These are phyloP conservation scores for Penicillium sp. DNA, from an alignment of 2,329 filamentous ascomycete species.

Conservation along the genomic window DNA sequence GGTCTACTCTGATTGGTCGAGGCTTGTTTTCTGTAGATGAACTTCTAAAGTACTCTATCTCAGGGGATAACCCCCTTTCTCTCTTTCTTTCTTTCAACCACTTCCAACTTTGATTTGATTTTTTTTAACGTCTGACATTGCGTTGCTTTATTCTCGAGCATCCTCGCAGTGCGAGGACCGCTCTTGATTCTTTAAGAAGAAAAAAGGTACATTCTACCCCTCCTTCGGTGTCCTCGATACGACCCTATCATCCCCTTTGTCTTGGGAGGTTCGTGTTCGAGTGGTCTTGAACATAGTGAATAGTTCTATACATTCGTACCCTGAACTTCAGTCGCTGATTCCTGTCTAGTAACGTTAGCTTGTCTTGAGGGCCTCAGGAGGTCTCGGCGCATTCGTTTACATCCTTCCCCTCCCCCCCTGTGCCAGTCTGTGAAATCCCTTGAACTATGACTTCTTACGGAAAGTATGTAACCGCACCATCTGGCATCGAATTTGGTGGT, in stretches of 20 bases:
- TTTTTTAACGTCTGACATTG: conserved; percentile 2
- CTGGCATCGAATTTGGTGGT: neutral
- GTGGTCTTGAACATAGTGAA: neutral
- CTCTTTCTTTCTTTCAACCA: neutral
- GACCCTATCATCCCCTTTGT: neutral
- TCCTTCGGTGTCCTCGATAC: conserved; percentile 6
- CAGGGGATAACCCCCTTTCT: conserved; percentile 10
- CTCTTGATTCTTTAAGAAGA: conserved; percentile 4
- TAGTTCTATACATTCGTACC: neutral
- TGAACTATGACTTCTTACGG: conserved; percentile 34
- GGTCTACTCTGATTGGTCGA: conserved; percentile 16
- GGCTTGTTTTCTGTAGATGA: conserved; percentile 25
- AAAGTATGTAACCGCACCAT: conserved; percentile 30
- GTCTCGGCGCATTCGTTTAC: conserved; percentile 24
- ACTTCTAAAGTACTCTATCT: conserved; percentile 7
- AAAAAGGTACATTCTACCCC: conserved; percentile 11
- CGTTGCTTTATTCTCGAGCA: conserved; percentile 12
- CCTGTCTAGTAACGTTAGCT: conserved; percentile 9
- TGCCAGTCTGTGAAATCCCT: conserved; percentile 3
- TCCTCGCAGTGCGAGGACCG: conserved; percentile 28
- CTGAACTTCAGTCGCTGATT: conserved; percentile 5
- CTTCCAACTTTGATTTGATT: neutral
- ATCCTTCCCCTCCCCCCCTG: neutral
- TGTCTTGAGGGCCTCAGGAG: conserved; percentile 21
- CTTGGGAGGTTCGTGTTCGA: neutral